Evolutionary conservation across 805 yeast species (phyloP).

Genomic region (Metschnikowia aberdeeniae): DNA sequence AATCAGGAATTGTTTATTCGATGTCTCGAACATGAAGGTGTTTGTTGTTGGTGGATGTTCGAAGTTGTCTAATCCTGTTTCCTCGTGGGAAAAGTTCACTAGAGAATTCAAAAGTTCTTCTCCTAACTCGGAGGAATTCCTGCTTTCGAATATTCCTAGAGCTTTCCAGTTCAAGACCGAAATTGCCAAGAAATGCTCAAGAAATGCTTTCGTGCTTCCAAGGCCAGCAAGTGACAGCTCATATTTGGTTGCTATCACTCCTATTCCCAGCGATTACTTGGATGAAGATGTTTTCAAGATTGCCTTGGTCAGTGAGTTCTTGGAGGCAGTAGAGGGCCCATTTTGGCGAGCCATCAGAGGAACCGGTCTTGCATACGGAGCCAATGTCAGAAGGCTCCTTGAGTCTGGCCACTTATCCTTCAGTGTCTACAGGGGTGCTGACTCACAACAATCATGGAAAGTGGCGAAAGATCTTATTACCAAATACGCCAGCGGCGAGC

Average conservation of each 20-base stretch:
- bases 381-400: constrained; percentile 48
- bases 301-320: constrained; percentile 66
- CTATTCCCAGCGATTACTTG: constrained; percentile 48
- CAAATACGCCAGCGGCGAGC: constrained; percentile 52
- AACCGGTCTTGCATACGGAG: constrained; percentile 90
- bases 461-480: constrained; percentile 64
- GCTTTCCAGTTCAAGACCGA: constrained; percentile 51
- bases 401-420: constrained; percentile 69
- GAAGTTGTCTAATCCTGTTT: constrained; percentile 50
- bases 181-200: constrained; percentile 49
- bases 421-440: constrained; percentile 78
- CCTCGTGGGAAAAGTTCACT: constrained; percentile 49
- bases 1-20: constrained; percentile 51
- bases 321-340: constrained; percentile 92
- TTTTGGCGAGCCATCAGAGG: constrained; percentile 97
- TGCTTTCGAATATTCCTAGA: constrained; percentile 44
- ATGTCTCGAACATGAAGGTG: constrained; percentile 57
- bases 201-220: constrained; percentile 58
- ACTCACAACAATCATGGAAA: constrained; percentile 59
- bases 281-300: constrained; percentile 62
- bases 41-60: constrained; percentile 67
- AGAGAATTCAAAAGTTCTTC: constrained; percentile 13
- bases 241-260: constrained; percentile 56
- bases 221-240: constrained; percentile 86
- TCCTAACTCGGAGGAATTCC: constrained; percentile 9